Evolutionary conservation across 805 yeast species (phyloP).

Genomic region (Saccharomyces mikatae): DNA sequence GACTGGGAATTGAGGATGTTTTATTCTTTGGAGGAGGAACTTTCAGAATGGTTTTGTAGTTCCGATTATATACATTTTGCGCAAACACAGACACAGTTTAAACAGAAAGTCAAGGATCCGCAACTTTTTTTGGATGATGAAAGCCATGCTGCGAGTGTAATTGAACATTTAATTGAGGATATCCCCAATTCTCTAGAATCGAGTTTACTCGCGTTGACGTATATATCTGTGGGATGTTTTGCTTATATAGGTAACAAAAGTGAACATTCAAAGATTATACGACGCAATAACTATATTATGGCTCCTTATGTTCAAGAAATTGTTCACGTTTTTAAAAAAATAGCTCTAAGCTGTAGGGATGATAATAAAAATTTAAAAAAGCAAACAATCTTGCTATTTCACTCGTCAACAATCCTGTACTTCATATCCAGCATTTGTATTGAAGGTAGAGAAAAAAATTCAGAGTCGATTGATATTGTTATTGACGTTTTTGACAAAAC

Average conservation of each 20-base stretch:
- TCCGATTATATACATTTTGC: conserved; percentile 23
- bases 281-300: conserved; percentile 18
- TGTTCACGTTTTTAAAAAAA: conserved; percentile 12
- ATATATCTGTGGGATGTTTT: conserved; percentile 24
- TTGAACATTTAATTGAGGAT: conserved; percentile 1
- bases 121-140: conserved; percentile 11
- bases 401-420: conserved; percentile 22
- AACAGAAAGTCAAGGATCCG: conserved; percentile 6
- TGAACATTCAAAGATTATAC: conserved; percentile 14
- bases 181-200: conserved; percentile 4
- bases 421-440: conserved; percentile 17
- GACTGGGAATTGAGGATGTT: conserved; percentile 37
- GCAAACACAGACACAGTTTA: conserved; percentile 11
- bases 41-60: conserved; percentile 40
- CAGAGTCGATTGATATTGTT: conserved; percentile 1
- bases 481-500: conserved; percentile 12
- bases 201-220: conserved; percentile 16
- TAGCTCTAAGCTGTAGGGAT: conserved; percentile 23
- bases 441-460: conserved; percentile 11
- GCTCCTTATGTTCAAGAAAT: conserved; percentile 9
- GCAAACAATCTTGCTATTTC: conserved; percentile 18
- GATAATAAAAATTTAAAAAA: conserved; percentile 11
- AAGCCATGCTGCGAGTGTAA: conserved; percentile 10
- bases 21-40: conserved; percentile 33
- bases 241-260: conserved; percentile 5